A percentile compares a stretch with the other conserved stretches of the same genome.
phyloP scores from a whole-genome alignment of 805 yeast genomes.

The Debaryomyces hansenii region DNA sequence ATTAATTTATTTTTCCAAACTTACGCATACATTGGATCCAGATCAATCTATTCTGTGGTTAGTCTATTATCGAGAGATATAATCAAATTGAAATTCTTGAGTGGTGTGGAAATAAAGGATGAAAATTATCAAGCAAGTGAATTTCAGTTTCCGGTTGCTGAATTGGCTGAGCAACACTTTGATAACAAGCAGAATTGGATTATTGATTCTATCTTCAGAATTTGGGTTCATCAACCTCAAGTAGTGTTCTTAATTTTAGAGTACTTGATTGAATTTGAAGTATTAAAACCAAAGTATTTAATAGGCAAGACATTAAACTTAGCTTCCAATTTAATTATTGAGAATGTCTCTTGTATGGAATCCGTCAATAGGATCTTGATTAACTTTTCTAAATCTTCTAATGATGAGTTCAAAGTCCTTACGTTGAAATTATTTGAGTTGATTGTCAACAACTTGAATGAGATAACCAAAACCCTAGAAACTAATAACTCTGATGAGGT shows the following conservation, averaged over 20 bases:
- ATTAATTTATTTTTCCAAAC: slow-evolving; percentile 67
- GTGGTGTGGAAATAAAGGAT: slow-evolving; percentile 31
- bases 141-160: slow-evolving; percentile 28
- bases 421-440: slow-evolving; percentile 17
- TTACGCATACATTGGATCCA: slow-evolving; percentile 78
- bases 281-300: slow-evolving; percentile 30
- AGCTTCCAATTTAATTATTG: slow-evolving; percentile 34
- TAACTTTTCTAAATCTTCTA: slow-evolving; percentile 14
- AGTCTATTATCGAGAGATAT: slow-evolving; percentile 41
- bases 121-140: slow-evolving; percentile 25
- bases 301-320: slow-evolving; percentile 26
- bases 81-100: slow-evolving; percentile 36
- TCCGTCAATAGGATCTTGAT: slow-evolving; percentile 36
- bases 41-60: slow-evolving; percentile 66
- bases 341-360: slow-evolving; percentile 45
- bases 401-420: slow-evolving; percentile 5
- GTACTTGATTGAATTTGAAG: slow-evolving; percentile 38
- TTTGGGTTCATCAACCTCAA: slow-evolving; percentile 48
- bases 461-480: slow-evolving; percentile 14
- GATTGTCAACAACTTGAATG: slow-evolving; percentile 33
- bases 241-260: slow-evolving; percentile 43
- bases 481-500: slow-evolving; percentile 15
- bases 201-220: slow-evolving; percentile 39
- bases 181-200: slow-evolving; percentile 34
- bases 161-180: slow-evolving; percentile 22